Conservation (phyloP, 495 filamentous ascomycete species). For the Aspergillus biplanus region DNA sequence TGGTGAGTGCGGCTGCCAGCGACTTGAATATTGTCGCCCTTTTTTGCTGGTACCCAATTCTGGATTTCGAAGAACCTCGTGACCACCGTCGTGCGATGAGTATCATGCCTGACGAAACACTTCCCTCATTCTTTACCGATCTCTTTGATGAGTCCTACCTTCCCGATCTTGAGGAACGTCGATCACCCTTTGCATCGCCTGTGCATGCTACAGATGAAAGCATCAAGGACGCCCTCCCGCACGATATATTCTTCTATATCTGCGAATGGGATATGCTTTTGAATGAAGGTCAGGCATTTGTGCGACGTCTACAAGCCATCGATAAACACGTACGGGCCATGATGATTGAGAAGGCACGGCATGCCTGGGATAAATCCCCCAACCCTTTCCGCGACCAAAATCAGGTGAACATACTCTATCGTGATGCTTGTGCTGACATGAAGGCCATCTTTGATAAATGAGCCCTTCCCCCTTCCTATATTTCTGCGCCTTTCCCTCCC, state of each 20-base stretch:
- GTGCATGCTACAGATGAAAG: conserved; percentile 60
- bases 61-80: conserved; percentile 79
- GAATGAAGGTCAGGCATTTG: conserved; percentile 72
- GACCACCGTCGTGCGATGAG: conserved; percentile 70
- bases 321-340: conserved; percentile 70
- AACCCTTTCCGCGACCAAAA: conserved; percentile 68
- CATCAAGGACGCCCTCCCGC: conserved; percentile 56
- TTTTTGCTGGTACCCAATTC: conserved; percentile 81
- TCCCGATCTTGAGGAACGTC: conserved; percentile 50
- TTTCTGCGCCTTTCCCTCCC: conserved; percentile 1
- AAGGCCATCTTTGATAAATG: conserved; percentile 43
- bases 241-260: conserved; percentile 71
- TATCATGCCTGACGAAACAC: conserved; percentile 68
- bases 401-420: conserved; percentile 44
- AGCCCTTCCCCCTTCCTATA: conserved; percentile 1
- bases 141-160: conserved; percentile 90
- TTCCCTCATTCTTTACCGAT: conserved; percentile 73
- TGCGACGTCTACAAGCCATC: conserved; percentile 62
- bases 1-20: conserved; percentile 36
- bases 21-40: conserved; percentile 55
- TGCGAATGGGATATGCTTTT: conserved; percentile 94
- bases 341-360: conserved; percentile 71
- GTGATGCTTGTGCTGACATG: conserved; percentile 50
- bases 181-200: conserved; percentile 65
- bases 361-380: conserved; percentile 88